A percentile compares a stretch with the other conserved stretches of the same genome.
These are phyloP conservation scores for Albizia julibrissin DNA, from an alignment of 306 rosid genomes.

Conservation along the genomic window DNA sequence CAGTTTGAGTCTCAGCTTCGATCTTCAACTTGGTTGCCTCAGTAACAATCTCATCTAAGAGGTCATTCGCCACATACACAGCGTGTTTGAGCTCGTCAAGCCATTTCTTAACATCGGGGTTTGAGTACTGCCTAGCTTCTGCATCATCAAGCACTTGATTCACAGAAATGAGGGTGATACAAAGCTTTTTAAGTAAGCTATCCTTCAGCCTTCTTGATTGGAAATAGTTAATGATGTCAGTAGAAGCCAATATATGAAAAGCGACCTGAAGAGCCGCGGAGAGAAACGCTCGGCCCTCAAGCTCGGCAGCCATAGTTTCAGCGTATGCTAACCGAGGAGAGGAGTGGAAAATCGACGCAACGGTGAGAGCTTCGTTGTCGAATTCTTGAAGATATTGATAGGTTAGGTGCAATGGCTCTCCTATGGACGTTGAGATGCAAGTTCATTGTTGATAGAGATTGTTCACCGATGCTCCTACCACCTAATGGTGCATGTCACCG, in stretches of 20 bases:
- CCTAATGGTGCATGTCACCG: too few species aligned
- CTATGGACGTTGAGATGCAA: too few species aligned
- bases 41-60: not conserved
- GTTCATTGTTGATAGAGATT: too few species aligned
- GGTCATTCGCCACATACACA: not conserved
- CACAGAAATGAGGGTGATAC: not conserved
- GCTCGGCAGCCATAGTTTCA: not conserved
- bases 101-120: not conserved
- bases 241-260: constrained; percentile 31
- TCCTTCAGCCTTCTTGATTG: not conserved
- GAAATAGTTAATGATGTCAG: constrained; percentile 9
- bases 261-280: constrained; percentile 16
- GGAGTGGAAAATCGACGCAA: too few species aligned
- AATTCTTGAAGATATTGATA: too few species aligned
- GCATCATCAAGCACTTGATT: not conserved
- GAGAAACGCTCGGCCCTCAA: constrained; percentile 5
- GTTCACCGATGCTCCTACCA: too few species aligned
- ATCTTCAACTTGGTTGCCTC: not conserved
- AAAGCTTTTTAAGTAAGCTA: constrained; percentile 7
- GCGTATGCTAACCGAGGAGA: not conserved
- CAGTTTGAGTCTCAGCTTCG: not conserved
- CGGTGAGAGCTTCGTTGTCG: too few species aligned
- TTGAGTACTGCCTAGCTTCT: not conserved
- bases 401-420: too few species aligned
- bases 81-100: not conserved